Evolutionary conservation across 305 asterid species (phyloP).

Genomic region (Fraxinus nigra): DNA sequence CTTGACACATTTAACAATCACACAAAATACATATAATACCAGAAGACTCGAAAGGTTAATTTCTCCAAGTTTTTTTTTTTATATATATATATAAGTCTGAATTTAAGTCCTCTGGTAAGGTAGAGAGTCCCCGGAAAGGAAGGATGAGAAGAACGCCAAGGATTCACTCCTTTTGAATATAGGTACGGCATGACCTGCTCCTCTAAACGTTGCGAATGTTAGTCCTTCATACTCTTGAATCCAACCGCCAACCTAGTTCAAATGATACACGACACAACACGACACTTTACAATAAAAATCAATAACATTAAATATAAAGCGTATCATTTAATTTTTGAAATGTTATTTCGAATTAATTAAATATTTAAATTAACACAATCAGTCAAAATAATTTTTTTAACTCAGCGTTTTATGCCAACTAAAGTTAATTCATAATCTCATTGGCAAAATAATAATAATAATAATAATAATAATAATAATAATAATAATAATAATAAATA

Average conservation of each 20-base stretch:
- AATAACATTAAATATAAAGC: too few relatives aligned
- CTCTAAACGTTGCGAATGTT: constrained; percentile 86
- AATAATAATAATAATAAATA: too few relatives aligned
- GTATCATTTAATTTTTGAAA: not conserved
- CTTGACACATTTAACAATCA: not conserved
- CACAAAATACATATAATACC: not conserved
- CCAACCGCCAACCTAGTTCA: constrained; percentile 83
- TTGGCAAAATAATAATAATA: too few relatives aligned
- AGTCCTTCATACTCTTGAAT: constrained; percentile 80
- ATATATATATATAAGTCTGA: not conserved
- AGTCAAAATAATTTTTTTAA: too few relatives aligned
- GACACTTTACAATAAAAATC: not conserved
- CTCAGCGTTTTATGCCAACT: too few relatives aligned
- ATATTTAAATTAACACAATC: too few relatives aligned
- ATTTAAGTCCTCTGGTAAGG: constrained; percentile 41
- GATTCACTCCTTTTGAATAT: constrained; percentile 81
- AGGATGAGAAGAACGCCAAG: constrained; percentile 66
- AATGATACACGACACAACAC: not conserved
- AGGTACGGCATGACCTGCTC: constrained; percentile 97
- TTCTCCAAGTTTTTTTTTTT: not conserved
- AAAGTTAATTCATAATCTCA: too few relatives aligned
- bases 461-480: too few relatives aligned
- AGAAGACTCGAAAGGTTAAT: not conserved
- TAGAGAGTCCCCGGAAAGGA: constrained; percentile 62
- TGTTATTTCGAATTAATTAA: not conserved